A percentile compares a stretch with the other conserved stretches of the same genome.
Evolutionary conservation across 495 filamentous ascomycete species (phyloP).

Genomic region (Trichoderma parareesei): DNA sequence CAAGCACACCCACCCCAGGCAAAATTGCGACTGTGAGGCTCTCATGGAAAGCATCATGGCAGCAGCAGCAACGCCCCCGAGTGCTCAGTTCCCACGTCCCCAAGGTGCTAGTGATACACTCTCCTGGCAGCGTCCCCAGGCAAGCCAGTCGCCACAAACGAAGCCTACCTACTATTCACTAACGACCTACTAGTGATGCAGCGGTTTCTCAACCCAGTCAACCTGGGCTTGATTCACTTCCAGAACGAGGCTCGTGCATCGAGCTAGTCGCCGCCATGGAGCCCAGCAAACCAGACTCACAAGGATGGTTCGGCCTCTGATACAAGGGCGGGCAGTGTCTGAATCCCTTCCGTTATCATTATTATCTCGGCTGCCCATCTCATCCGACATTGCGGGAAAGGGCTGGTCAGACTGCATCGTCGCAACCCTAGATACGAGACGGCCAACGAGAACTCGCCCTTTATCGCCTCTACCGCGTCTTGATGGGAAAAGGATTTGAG

Average conservation of each 20-base stretch:
- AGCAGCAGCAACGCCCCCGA: too few species aligned
- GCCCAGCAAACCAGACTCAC: not conserved
- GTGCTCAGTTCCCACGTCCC: too few species aligned
- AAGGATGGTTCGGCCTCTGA: not conserved
- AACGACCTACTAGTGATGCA: not conserved
- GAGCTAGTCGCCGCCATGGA: slow-evolving; percentile 4
- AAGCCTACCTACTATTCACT: too few species aligned
- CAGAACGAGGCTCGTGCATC: not conserved
- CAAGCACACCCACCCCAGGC: too few species aligned
- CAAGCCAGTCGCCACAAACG: too few species aligned
- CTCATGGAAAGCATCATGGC: too few species aligned
- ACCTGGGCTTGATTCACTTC: not conserved
- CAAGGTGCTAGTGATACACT: too few species aligned
- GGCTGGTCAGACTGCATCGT: not conserved
- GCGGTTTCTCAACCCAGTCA: not conserved
- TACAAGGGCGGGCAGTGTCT: not conserved
- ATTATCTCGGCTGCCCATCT: not conserved
- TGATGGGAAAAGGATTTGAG: not conserved
- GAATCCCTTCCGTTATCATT: not conserved
- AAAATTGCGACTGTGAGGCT: too few species aligned
- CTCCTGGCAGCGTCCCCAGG: too few species aligned
- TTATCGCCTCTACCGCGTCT: not conserved
- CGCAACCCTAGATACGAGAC: not conserved
- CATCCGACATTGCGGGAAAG: not conserved
- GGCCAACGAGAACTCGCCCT: not conserved